Conservation (phyloP, 768 basidiomycete species). For the Pisolithus orientalis region DNA sequence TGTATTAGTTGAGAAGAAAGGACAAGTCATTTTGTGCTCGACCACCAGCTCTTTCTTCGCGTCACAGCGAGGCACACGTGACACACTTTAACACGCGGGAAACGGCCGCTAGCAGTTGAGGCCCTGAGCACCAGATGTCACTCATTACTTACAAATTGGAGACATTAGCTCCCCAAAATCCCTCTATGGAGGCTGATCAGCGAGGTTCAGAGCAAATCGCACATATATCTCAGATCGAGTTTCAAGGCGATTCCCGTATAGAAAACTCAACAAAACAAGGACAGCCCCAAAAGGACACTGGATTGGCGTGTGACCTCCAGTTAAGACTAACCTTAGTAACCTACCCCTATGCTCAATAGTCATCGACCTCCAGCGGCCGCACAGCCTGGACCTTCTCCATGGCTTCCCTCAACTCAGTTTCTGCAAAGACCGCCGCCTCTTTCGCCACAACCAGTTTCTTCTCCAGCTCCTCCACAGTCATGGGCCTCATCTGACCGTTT, state of each 20-base stretch:
- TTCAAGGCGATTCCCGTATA: no score
- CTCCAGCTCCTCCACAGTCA: slow-evolving; percentile 71
- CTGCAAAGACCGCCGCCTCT: slow-evolving; percentile 65
- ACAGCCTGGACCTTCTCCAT: slow-evolving; percentile 63
- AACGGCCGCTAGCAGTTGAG: no score
- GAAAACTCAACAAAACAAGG: no score
- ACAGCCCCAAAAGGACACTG: no score
- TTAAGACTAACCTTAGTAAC: no score
- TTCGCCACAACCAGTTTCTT: slow-evolving; percentile 65
- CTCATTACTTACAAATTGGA: no score
- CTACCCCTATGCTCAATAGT: slow-evolving; percentile 15
- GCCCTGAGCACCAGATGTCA: no score
- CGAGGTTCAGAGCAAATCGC: no score
- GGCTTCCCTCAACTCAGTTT: slow-evolving; percentile 65
- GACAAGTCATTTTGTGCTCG: background rate
- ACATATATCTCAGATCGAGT: no score
- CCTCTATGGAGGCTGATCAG: no score
- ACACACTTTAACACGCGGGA: background rate
- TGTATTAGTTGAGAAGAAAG: background rate
- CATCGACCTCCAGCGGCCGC: slow-evolving; percentile 40
- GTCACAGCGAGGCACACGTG: background rate
- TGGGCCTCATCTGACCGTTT: slow-evolving; percentile 36
- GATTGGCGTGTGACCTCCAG: no score
- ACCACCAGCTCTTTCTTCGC: background rate
- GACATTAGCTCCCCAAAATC: no score